phyloP scores from a whole-genome alignment of 768 basidiomycete genomes.

The Ramaria rubella region DNA sequence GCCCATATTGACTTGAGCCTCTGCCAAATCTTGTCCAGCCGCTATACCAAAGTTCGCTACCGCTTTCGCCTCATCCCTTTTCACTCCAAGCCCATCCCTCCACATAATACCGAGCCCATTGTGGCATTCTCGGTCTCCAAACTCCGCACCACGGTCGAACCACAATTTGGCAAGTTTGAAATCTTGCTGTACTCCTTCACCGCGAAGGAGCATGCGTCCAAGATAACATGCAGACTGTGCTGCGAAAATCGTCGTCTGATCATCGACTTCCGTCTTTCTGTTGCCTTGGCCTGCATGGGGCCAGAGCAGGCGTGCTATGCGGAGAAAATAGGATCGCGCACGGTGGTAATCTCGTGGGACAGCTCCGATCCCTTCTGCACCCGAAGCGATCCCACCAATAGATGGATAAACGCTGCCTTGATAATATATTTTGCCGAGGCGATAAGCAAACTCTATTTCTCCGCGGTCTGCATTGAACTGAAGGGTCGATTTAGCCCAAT shows the following conservation, averaged over 20 bases:
- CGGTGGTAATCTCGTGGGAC: conserved; percentile 70
- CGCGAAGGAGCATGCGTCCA: conserved; percentile 89
- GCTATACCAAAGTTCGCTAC: conserved; percentile 66
- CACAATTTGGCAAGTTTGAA: conserved; percentile 77
- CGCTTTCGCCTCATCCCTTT: conserved; percentile 58
- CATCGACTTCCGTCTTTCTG: conserved; percentile 38
- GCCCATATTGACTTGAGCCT: conserved; percentile 87
- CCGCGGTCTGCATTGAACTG: conserved; percentile 95
- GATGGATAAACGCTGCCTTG: conserved; percentile 86
- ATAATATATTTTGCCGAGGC: conserved; percentile 93
- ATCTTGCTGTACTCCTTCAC: conserved; percentile 84
- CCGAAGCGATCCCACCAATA: conserved; percentile 74
- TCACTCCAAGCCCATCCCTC: conserved; percentile 77
- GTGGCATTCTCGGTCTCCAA: conserved; percentile 80
- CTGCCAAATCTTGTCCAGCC: conserved; percentile 81
- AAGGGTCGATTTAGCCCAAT: conserved; percentile 13
- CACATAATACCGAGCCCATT: conserved; percentile 91
- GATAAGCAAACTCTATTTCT: conserved; percentile 82
- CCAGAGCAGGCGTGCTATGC: conserved; percentile 83
- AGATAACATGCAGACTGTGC: conserved; percentile 81
- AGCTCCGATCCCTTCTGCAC: conserved; percentile 89
- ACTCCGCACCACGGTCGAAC: conserved; percentile 81
- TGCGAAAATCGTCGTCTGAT: conserved; percentile 57
- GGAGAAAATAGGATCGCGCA: conserved; percentile 78
- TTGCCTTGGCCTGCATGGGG: conserved; percentile 37